Base-by-base conservation (phyloP, 179 eudicot genomes). In the Dionaea muscipula region DNA sequence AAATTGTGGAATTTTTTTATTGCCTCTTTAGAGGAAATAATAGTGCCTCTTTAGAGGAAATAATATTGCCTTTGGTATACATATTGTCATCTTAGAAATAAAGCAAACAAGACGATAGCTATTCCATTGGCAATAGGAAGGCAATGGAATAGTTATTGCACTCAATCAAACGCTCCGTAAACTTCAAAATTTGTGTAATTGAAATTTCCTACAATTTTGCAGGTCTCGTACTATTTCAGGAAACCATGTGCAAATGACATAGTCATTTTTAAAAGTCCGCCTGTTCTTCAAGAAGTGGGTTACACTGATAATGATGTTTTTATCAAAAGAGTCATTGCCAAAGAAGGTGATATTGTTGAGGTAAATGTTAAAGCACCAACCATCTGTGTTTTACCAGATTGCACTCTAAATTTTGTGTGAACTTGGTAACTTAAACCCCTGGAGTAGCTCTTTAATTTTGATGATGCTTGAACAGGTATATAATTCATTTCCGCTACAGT, bases 211-310 rank as follows among this genome's bases (percentile, higher is more conserved):
- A 60, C 69, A 56, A 40, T 46, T 47, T 76, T 75, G 39, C 88
- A 88, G 97, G 93, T 89, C 46, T 65, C 78, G 14, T 90, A 75
- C 75, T 86, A 86, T 71, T 90, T 90, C 43, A 78, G 95, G 55
- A 79, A 80, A 73, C 95, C 97, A 21, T 90, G 97, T 69, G 81
- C 90, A 26, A 90, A 86, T 78, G 97, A 90, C 56, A 74, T 90
- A 48, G 95, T 90, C 53, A 90, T 86, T 24, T 90, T 90, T 48
- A 86, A 81, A 75, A 81, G 87, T 68, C 97, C 97, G 8, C 94
- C 94, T 46, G 95, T 80, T 25, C 84, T 90, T 55, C 97, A 86
- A 71, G 81, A 86, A 52, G 85, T 66, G 16, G 97, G 95, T 47
- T 90, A 83, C 57, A 76, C 83, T 24, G 90, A 86, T 66, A 84